Evolutionary conservation across 2,329 filamentous ascomycete genomes (phyloP), one percentile per base, ranked within the genome.

Genomic region (Simplicillium sp.): DNA sequence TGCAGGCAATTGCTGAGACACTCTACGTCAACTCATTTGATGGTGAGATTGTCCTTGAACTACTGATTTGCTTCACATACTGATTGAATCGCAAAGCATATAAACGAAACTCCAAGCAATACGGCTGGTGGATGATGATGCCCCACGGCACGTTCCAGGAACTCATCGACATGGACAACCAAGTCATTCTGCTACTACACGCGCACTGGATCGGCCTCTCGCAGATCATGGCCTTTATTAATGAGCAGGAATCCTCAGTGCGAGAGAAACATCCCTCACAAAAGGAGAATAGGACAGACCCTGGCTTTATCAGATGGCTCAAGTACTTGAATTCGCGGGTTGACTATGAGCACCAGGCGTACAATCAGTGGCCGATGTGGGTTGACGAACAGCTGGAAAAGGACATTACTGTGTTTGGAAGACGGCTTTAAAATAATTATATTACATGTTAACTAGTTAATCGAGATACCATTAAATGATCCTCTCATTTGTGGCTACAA

Each of bases 81-180:
- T 50, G 40, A 50, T 37, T 36, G 9, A 29, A 15, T 12, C 5
- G 12, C 14, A 11, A 32, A 73, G 73, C 71, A 13, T 75, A 75
- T 50, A 59, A 66, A 45, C 57, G 65, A n/a, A 62, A 75, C 39
- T 61, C 61, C 34, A 56, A 61, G 40, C 70, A 74, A 48, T 76
- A 73, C 51, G 62, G 53, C 4, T 77, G 73, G 73, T 77, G 73
- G 73, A 76, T 76, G 63, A 63, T 71, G 53, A 61, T 77, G 7
- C 67, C 71, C 8, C 72, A 77, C 47, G 60, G 63, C 29, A 58
- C 65, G 37, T 77, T 77, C 53, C 65, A 70, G 46, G 58, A 60
- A 38, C 54, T 77, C 39, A 62, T 76, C 46, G 65, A 74, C 51
- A 56, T 65, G 20, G 47, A 50, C 20, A 68, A 67, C 50, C 70